These are phyloP conservation scores for Xerocomus potaroensis DNA, from an alignment of 768 basidiomycete genomes.

Conservation along the genomic window DNA sequence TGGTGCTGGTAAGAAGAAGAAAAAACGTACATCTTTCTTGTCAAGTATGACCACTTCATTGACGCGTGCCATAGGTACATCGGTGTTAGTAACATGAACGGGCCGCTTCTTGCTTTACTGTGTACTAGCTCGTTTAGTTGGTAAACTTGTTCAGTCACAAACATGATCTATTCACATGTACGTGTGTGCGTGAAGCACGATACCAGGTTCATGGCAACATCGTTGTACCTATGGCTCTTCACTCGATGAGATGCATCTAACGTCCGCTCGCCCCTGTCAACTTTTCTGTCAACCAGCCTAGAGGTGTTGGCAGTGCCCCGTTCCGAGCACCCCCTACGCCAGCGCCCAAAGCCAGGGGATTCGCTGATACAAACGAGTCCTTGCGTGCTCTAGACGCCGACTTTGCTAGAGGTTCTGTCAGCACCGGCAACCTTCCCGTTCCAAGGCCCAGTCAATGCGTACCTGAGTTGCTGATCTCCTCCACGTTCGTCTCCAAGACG, in stretches of 20 bases:
- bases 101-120: background rate
- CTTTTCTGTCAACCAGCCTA: constrained; percentile 77
- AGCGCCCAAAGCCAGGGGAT: constrained; percentile 73
- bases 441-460: constrained; percentile 23
- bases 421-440: constrained; percentile 3
- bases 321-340: constrained; percentile 56
- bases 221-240: background rate
- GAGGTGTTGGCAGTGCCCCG: constrained; percentile 60
- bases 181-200: background rate
- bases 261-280: constrained; percentile 61
- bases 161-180: background rate
- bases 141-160: background rate
- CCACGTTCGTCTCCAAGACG: constrained; percentile 92
- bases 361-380: constrained; percentile 76
- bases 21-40: constrained; percentile 52
- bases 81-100: constrained; percentile 20
- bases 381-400: constrained; percentile 66
- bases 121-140: background rate
- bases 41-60: constrained; percentile 1
- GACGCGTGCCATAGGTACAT: constrained; percentile 20
- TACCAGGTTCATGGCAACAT: background rate
- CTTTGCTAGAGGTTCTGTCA: constrained; percentile 48
- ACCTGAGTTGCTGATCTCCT: constrained; percentile 76
- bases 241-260: too few species aligned
- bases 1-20: constrained; percentile 66